These are phyloP conservation scores for Dendrocalamus sinicus DNA, from an alignment of 176 grass and related monocot species.

Conservation along the genomic window DNA sequence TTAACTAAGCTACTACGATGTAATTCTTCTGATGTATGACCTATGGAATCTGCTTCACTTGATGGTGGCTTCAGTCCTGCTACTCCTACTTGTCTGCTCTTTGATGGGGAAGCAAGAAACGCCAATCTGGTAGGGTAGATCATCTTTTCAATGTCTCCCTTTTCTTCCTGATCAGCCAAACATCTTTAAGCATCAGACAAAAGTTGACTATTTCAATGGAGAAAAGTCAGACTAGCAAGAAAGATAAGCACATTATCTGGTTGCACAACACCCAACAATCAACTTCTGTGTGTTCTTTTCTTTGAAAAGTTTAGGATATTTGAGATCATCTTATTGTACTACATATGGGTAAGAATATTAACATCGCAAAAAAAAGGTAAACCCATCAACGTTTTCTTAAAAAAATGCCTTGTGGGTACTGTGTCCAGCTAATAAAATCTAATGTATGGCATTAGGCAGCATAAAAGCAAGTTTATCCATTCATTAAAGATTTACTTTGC, in stretches of 20 bases:
- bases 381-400: not conserved
- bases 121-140: slow-evolving; percentile 71
- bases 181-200: slow-evolving; percentile 31
- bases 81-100: slow-evolving; percentile 29
- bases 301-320: not conserved
- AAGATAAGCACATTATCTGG: slow-evolving; percentile 1
- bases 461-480: not conserved
- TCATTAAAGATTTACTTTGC: not conserved
- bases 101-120: slow-evolving; percentile 65
- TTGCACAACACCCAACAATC: slow-evolving; percentile 1
- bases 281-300: not conserved
- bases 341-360: not conserved
- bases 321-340: not conserved
- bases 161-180: slow-evolving; percentile 49
- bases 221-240: slow-evolving; percentile 13
- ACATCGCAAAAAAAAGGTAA: not conserved
- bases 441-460: not conserved
- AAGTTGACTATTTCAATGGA: not conserved
- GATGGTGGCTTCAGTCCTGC: slow-evolving; percentile 37
- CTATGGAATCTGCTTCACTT: slow-evolving; percentile 9
- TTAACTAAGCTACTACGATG: slow-evolving; percentile 63
- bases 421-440: not conserved
- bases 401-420: not conserved
- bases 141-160: slow-evolving; percentile 60
- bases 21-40: slow-evolving; percentile 45